Percentiles rank a stretch among this genome's conserved stretches.
These are phyloP conservation scores for Akanthomyces uredinophilus DNA, from an alignment of 2,329 filamentous ascomycete genomes.

Conservation along the genomic window DNA sequence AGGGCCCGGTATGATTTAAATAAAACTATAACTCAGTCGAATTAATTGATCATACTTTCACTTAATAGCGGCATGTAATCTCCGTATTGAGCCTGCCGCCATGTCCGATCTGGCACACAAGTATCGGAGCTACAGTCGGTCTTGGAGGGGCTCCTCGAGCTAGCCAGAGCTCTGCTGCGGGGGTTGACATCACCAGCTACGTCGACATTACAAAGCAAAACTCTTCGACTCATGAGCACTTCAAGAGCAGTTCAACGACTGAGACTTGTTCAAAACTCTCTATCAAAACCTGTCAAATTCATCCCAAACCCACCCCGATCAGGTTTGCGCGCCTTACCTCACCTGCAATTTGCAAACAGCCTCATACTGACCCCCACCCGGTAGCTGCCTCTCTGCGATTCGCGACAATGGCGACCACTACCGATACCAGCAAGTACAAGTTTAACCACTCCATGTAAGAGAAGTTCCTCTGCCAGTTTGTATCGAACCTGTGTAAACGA, in stretches of 20 bases:
- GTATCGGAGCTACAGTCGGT: neutral
- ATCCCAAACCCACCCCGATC: neutral
- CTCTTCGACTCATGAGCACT: conserved; percentile 13
- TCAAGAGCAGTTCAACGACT: conserved; percentile 14
- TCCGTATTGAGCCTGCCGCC: neutral
- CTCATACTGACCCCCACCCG: neutral
- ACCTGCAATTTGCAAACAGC: neutral
- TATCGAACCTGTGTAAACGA: neutral
- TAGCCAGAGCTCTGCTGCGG: conserved; percentile 4
- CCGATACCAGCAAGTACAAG: conserved; percentile 73
- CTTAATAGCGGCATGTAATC: neutral
- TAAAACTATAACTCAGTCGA: neutral
- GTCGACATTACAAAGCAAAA: conserved; percentile 10
- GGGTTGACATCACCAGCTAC: conserved; percentile 14
- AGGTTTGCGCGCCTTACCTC: conserved; percentile 1
- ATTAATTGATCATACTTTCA: neutral
- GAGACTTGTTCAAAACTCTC: conserved; percentile 9
- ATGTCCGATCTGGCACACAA: neutral
- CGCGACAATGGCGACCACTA: conserved; percentile 60
- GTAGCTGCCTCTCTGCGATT: conserved; percentile 22
- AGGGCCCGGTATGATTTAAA: neutral
- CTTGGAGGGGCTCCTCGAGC: neutral
- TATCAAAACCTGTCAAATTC: neutral
- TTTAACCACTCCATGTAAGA: conserved; percentile 80
- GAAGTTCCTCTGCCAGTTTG: neutral